A percentile compares a stretch with the other conserved stretches of the same genome.
Evolutionary conservation across 2,329 filamentous ascomycete genomes (phyloP).

Genomic region (Phialophora macrospora): DNA sequence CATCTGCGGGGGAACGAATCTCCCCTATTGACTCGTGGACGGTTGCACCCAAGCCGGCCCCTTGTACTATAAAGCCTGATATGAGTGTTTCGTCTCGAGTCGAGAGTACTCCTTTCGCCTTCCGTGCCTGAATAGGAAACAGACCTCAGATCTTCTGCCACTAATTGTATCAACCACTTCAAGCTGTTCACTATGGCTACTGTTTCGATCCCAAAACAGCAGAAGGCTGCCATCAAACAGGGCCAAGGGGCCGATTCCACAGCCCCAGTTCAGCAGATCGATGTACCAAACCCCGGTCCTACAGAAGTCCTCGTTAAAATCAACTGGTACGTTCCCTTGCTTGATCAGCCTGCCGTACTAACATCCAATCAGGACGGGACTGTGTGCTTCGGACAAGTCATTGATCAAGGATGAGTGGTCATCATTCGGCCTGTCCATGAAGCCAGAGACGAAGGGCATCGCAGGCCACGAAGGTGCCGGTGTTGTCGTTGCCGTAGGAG

Average conservation of each 20-base stretch:
- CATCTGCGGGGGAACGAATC: slow-evolving; percentile 12
- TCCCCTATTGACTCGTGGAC: slow-evolving; percentile 9
- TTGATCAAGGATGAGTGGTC: slow-evolving; percentile 39
- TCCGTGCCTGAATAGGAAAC: background rate
- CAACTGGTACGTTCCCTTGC: slow-evolving; percentile 64
- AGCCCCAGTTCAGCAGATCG: slow-evolving; percentile 59
- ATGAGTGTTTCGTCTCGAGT: background rate
- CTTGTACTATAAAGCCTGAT: background rate
- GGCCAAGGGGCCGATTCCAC: slow-evolving; percentile 34
- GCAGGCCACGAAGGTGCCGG: slow-evolving; percentile 71
- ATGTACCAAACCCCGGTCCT: slow-evolving; percentile 77
- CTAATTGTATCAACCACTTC: background rate
- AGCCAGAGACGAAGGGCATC: slow-evolving; percentile 36
- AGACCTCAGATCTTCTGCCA: background rate
- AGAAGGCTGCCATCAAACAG: slow-evolving; percentile 37
- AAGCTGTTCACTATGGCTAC: slow-evolving; percentile 30
- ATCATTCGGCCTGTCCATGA: slow-evolving; percentile 36
- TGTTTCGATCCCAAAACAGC: slow-evolving; percentile 37
- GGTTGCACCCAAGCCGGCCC: background rate
- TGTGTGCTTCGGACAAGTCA: slow-evolving; percentile 77
- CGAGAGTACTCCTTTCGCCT: background rate
- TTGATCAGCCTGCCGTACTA: slow-evolving; percentile 5
- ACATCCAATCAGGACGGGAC: slow-evolving; percentile 59
- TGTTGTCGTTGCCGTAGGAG: slow-evolving; percentile 77
- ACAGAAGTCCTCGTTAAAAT: slow-evolving; percentile 91